Percentiles rank a stretch among this genome's conserved stretches.
These are phyloP conservation scores for Tricholoma hemisulphureum DNA, from an alignment of 768 basidiomycete species.

Conservation along the genomic window DNA sequence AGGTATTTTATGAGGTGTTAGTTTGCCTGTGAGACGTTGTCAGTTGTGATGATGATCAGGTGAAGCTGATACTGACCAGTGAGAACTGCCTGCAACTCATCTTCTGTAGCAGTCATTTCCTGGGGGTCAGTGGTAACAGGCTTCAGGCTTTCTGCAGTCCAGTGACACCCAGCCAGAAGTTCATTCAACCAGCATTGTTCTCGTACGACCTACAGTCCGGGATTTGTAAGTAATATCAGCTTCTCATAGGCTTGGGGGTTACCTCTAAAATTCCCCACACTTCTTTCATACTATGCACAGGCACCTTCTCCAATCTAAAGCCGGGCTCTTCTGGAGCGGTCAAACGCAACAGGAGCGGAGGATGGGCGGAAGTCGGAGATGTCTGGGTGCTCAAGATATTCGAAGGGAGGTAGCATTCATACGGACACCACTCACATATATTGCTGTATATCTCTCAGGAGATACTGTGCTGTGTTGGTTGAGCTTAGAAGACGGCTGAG, in stretches of 20 bases:
- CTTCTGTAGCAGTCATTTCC: constrained; percentile 43
- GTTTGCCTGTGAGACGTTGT: constrained; percentile 40
- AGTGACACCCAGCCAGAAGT: constrained; percentile 55
- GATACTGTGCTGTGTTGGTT: constrained; percentile 47
- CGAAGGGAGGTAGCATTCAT: neutral
- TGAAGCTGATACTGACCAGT: constrained; percentile 42
- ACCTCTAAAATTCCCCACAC: constrained; percentile 78
- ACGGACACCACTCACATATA: constrained; percentile 51
- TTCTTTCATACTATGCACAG: constrained; percentile 69
- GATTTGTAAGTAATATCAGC: constrained; percentile 5
- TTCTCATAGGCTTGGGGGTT: constrained; percentile 5
- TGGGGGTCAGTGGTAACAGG: constrained; percentile 27
- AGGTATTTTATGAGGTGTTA: constrained; percentile 61
- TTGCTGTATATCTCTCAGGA: constrained; percentile 63
- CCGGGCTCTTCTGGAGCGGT: constrained; percentile 73
- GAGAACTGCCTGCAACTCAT: constrained; percentile 64
- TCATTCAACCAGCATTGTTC: constrained; percentile 88
- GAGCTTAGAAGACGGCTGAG: constrained; percentile 40
- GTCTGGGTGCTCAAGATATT: constrained; percentile 39
- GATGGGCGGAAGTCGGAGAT: constrained; percentile 66
- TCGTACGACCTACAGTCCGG: constrained; percentile 54
- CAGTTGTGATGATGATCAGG: constrained; percentile 4
- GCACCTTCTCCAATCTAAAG: constrained; percentile 67
- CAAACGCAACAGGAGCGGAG: constrained; percentile 66
- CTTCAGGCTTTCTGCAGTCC: constrained; percentile 54